Base-by-base conservation (phyloP, 2,329 filamentous ascomycete species). In the Parascedosporium putredinis region DNA sequence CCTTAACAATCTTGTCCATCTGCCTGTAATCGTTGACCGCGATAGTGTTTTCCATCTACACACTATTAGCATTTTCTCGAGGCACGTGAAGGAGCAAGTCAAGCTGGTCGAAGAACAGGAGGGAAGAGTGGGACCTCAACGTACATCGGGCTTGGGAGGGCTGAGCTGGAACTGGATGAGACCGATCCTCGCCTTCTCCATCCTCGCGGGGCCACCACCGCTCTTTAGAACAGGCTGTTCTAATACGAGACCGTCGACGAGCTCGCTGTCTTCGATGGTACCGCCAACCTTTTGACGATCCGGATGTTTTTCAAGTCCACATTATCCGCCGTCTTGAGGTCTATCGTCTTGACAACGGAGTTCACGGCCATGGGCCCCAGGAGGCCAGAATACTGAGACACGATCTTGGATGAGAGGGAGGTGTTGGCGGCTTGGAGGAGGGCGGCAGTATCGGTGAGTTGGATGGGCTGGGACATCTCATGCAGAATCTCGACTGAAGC, bases 1-100 rank as follows among this genome's bases (percentile, higher is more conserved):
- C 93, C 73, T 98, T 98, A 59, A 98, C 80, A 57, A 98, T 98
- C 79, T 97, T 98, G 76, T 98, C 93, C 93, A 98, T 98, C 68
- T 98, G 93, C 63, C 93, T 81, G 78, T 98, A 98, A 74, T 98
- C 93, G 69, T 98, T 98, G 62, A 98, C 93, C 27, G 95, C 84
- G 56, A 98, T 97, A 63, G 94, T 93, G 72, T 98, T 98, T 74
- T 98, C 93, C 93, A 98, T 98, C 82, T 88, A 58, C 8, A 25
- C 14, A 29, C 3, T 50, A 55, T 62, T 31, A 64, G 60, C 50
- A 49, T 23, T 27, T 49, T 36, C 16, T 10, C 22, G 47, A 9
- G 20, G 3, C 14, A 18, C n/a, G n/a, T n/a, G n/a, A n/a, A 14
- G 23, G 20, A 20, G 8, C 2, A 18, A 23, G 6, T 24, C 10